phyloP scores from a whole-genome alignment of 306 rosid species.

The Inga leiocalycina region DNA sequence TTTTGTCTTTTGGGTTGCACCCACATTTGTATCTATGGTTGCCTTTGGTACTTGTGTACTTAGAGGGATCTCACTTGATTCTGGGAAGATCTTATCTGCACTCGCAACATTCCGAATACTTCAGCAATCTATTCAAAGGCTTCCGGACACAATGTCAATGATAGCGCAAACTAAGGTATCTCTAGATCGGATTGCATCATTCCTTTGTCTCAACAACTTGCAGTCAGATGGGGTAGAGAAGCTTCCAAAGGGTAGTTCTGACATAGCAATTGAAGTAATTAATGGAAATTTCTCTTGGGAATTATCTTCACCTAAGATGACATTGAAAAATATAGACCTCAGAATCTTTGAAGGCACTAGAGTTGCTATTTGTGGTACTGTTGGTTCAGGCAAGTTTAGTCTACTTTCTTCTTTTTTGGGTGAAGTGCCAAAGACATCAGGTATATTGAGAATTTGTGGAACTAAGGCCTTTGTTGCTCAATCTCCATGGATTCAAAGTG shows the following conservation, averaged over 20 bases:
- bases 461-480: slow-evolving; percentile 89
- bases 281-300: slow-evolving; percentile 63
- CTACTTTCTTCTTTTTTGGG: slow-evolving; percentile 78
- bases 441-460: slow-evolving; percentile 69
- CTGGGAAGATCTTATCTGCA: slow-evolving; percentile 59
- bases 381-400: slow-evolving; percentile 79
- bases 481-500: slow-evolving; percentile 96
- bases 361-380: slow-evolving; percentile 60
- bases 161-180: slow-evolving; percentile 56
- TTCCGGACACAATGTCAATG: slow-evolving; percentile 54
- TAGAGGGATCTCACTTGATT: slow-evolving; percentile 55
- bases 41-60: slow-evolving; percentile 54
- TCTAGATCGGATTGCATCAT: slow-evolving; percentile 58
- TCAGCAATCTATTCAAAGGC: slow-evolving; percentile 49
- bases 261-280: slow-evolving; percentile 42
- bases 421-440: slow-evolving; percentile 78
- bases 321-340: slow-evolving; percentile 43
- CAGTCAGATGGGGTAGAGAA: slow-evolving; percentile 44
- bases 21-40: slow-evolving; percentile 52
- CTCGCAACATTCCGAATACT: slow-evolving; percentile 62
- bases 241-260: slow-evolving; percentile 49
- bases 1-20: slow-evolving; percentile 56
- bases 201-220: slow-evolving; percentile 51
- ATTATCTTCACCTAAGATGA: slow-evolving; percentile 34
- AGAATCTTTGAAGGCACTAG: slow-evolving; percentile 44